Evolutionary conservation across 2,329 filamentous ascomycete species (phyloP).

Genomic region (Fusarium sp.): DNA sequence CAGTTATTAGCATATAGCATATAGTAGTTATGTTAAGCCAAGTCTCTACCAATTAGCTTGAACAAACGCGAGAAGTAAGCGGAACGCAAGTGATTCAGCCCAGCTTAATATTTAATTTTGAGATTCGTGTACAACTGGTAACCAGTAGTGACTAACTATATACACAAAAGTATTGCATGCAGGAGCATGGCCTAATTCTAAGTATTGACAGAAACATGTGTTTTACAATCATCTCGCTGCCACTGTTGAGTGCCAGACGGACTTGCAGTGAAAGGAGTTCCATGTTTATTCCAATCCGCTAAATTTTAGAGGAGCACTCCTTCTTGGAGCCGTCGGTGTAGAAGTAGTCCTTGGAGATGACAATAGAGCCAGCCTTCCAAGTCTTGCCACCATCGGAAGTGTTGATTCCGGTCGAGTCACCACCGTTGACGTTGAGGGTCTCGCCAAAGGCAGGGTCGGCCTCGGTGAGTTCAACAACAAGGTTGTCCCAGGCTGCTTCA

Average conservation of each 20-base stretch:
- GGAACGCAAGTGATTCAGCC: no score
- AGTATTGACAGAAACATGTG: neutral
- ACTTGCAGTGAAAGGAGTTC: neutral
- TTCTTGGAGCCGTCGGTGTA: neutral
- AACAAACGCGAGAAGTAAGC: no score
- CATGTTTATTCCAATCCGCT: neutral
- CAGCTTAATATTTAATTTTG: no score
- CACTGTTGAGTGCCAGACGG: neutral
- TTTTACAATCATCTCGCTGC: neutral
- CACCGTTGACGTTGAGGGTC: neutral
- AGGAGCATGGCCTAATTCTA: neutral
- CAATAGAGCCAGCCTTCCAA: constrained; percentile 1
- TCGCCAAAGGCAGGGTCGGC: neutral
- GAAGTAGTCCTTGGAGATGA: constrained; percentile 6
- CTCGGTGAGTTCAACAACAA: neutral
- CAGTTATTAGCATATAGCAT: no score
- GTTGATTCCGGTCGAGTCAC: neutral
- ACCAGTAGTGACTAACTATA: no score
- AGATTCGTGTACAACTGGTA: no score
- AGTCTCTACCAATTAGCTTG: no score
- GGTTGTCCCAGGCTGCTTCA: neutral
- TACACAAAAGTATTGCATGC: no score
- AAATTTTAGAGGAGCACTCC: neutral
- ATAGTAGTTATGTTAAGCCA: no score
- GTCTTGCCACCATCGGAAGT: constrained; percentile 14